Base-by-base conservation (phyloP, 1,284 basidiomycete species). In the Trametes pubescens region DNA sequence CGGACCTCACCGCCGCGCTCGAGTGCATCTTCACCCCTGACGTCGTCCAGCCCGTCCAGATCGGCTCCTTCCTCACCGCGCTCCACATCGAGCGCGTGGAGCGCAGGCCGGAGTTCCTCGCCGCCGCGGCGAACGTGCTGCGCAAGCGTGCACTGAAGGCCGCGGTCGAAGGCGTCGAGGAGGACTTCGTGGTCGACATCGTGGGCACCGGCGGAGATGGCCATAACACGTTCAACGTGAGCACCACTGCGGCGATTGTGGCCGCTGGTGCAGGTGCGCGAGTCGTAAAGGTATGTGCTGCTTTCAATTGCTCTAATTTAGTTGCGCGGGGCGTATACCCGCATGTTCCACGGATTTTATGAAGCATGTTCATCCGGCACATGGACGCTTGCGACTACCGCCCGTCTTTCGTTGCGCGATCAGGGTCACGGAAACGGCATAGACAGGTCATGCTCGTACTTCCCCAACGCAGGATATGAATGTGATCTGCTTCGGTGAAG, bases 151-250 rank as follows among this genome's bases (percentile, higher is more conserved):
- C 94, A 5, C 75, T 93, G 53, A 83, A 84, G 59, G 86, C 86
- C 0, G 79, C 77, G 1, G 81, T 94, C 38, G 82, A 87, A 65
- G 84, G 86, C 54, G 74, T 74, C 5, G 86, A 88, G 49, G 75
- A 79, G 4, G 88, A 91, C 71, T 90, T 91, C 66, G 81, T 92
- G 26, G 90, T 92, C 29, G 90, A 91, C 71, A 90, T 91, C 65
- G 91, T 90, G 57, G 86, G 92, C 16, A 93, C 91, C 0, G 97
- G 97, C n/a, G 97, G 97, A 13, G 97, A 99, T 78, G 96, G 96
- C 0, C 90, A 97, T 79, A 95, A 99, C 73, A 93, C 97, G 0
- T 99, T 97, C 84, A 99, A 99, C 76, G 96, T 99, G 49, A 97
- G 95, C 73, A 99, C 97, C 0, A 93, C 95, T 0, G 97, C 97